Evolutionary conservation across 2,329 filamentous ascomycete species (phyloP).

Genomic region (Grosmannia serpens): DNA sequence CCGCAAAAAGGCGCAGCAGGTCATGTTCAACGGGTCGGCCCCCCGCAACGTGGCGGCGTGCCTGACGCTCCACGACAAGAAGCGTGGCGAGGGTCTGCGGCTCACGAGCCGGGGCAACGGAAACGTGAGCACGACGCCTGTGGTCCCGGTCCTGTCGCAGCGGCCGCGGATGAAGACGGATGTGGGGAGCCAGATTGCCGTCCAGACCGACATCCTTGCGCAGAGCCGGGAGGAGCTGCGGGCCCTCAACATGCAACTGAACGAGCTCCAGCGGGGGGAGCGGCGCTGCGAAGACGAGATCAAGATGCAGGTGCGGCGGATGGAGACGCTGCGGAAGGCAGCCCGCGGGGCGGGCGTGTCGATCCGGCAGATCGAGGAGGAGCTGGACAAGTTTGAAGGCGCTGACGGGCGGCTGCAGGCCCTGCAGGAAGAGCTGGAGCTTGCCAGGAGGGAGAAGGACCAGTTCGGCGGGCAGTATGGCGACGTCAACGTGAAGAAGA

Average conservation of each 20-base stretch:
- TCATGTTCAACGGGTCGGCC: slow-evolving; percentile 53
- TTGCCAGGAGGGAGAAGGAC: slow-evolving; percentile 30
- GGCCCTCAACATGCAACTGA: slow-evolving; percentile 36
- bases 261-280: slow-evolving; percentile 33
- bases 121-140: slow-evolving; percentile 23
- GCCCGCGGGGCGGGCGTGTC: slow-evolving; percentile 50
- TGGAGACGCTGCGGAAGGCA: slow-evolving; percentile 33
- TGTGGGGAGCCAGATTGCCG: slow-evolving; percentile 50
- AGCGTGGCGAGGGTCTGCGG: slow-evolving; percentile 47
- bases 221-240: slow-evolving; percentile 44
- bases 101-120: slow-evolving; percentile 33
- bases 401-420: slow-evolving; percentile 54
- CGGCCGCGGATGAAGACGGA: slow-evolving; percentile 71
- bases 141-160: slow-evolving; percentile 34
- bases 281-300: slow-evolving; percentile 38
- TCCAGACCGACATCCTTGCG: slow-evolving; percentile 36
- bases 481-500: slow-evolving; percentile 35
- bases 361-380: slow-evolving; percentile 39
- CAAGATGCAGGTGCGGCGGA: slow-evolving; percentile 32
- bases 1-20: slow-evolving; percentile 51
- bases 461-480: slow-evolving; percentile 45
- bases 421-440: slow-evolving; percentile 45
- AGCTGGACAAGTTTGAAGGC: slow-evolving; percentile 55
- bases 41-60: slow-evolving; percentile 63
- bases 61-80: slow-evolving; percentile 54